Evolutionary conservation across 768 basidiomycete genomes (phyloP), one percentile per base, ranked within the genome.

Genomic region (Mycena latifolia): DNA sequence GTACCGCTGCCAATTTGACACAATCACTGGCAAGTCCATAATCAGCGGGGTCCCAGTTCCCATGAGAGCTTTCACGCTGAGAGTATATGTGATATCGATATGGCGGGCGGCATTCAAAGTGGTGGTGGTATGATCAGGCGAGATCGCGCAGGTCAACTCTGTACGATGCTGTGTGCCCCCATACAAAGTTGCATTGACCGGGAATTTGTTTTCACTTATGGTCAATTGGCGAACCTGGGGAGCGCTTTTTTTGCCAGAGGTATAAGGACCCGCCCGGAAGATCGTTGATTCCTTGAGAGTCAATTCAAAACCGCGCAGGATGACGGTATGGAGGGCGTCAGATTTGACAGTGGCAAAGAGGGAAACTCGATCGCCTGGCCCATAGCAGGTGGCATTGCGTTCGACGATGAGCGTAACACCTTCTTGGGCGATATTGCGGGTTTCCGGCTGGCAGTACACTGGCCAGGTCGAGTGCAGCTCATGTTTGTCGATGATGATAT

Each of bases 401-500:
- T 92, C 89, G 22, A 95, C 90, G 47, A 85, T 88, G 65, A 98
- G 86, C 25, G 85, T 89, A 20, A 95, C 84, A 28, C 89, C 90
- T 4, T 94, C 90, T 66, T 89, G 86, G 3, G 81, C 72, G 20
- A 88, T 78, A 18, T 86, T 83, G n/a, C 93, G 90, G 35, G 84
- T 84, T 72, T 95, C 92, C 14, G 86, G 86, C 74, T 94, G 92
- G 53, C 86, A 87, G 74, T 95, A 97, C 31, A 96, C 86, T 3
- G 96, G 95, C 96, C 96, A 98, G 1, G 93, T 91, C 5, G 95
- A 92, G 73, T 97, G 95, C 9, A 96, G 81, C 69, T 97, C 96
- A 73, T 97, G 95, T 77, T 97, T 98, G 82, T 94, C 92, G 72
- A 98, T 93, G 67, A 90, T 87, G 48, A 98, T 90, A 15, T 85